A percentile compares a stretch with the other conserved stretches of the same genome.
Conservation (phyloP, 441 rosid species). For the Erodium chrysanthum region DNA sequence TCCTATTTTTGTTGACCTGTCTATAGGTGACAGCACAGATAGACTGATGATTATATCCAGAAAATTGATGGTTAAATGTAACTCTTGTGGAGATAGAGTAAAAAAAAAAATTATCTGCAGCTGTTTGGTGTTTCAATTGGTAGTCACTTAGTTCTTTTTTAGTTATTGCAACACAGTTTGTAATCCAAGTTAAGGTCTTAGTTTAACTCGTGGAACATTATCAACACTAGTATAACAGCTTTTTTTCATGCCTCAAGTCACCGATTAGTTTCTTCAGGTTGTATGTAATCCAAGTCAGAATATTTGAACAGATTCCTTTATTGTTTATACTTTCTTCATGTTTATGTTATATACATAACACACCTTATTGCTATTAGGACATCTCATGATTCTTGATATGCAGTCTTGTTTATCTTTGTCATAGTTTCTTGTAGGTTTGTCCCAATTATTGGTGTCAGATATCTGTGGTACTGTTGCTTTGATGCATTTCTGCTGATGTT, state of each 20-base stretch:
- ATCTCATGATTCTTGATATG: neutral
- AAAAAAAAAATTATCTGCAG: neutral
- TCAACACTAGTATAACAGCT: neutral
- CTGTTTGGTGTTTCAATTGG: neutral
- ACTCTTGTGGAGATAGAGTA: neutral
- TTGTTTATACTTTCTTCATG: neutral
- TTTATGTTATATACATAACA: neutral
- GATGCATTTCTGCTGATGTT: neutral
- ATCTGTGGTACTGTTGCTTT: neutral
- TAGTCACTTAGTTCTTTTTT: neutral
- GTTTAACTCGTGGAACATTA: neutral
- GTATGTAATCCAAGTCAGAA: too few species aligned
- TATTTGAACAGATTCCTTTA: neutral
- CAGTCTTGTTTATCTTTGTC: neutral
- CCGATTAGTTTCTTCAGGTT: too few species aligned
- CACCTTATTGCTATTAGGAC: neutral
- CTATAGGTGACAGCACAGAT: neutral
- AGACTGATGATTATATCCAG: neutral
- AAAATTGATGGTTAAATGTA: neutral
- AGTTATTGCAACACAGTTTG: neutral
- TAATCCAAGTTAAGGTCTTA: neutral
- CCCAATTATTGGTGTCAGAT: neutral
- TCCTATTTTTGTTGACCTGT: neutral
- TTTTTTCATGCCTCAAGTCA: too few species aligned
- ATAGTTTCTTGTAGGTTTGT: slow-evolving; percentile 7